phyloP scores from a whole-genome alignment of 2,329 filamentous ascomycete genomes.

The Monilinia fructigena region DNA sequence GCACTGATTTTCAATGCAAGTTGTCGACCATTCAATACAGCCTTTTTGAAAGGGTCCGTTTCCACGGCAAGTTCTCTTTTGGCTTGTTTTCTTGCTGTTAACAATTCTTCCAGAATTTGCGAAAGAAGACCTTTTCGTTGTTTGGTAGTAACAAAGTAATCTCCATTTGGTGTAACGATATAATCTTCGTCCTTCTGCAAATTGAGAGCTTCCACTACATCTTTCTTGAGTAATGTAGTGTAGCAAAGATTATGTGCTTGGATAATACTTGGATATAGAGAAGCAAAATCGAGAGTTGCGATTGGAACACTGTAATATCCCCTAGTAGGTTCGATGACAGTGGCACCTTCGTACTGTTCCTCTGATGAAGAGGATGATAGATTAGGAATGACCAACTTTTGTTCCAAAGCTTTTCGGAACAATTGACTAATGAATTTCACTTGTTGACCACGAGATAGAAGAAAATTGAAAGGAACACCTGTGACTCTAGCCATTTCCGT shows the following conservation, averaged over 20 bases:
- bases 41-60: slow-evolving; percentile 96
- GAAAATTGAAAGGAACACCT: slow-evolving; percentile 93
- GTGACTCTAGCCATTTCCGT: slow-evolving; percentile 99
- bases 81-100: slow-evolving; percentile 89
- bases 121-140: slow-evolving; percentile 88
- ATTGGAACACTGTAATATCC: slow-evolving; percentile 95
- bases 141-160: slow-evolving; percentile 86
- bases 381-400: slow-evolving; percentile 93
- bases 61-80: slow-evolving; percentile 87
- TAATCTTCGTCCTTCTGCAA: slow-evolving; percentile 91
- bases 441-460: slow-evolving; percentile 90
- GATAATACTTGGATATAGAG: slow-evolving; percentile 97
- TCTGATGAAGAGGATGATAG: slow-evolving; percentile 67
- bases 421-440: slow-evolving; percentile 97
- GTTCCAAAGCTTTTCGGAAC: slow-evolving; percentile 90
- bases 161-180: slow-evolving; percentile 91
- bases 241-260: slow-evolving; percentile 98
- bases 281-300: slow-evolving; percentile 97
- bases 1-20: slow-evolving; percentile 94
- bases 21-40: slow-evolving; percentile 95
- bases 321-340: slow-evolving; percentile 91
- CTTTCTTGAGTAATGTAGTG: slow-evolving; percentile 84
- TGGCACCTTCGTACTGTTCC: slow-evolving; percentile 96
- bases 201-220: slow-evolving; percentile 69
- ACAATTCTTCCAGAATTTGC: slow-evolving; percentile 91